These are phyloP conservation scores for Fremontodendron californicum DNA, from an alignment of 345 rosid species.

Conservation along the genomic window DNA sequence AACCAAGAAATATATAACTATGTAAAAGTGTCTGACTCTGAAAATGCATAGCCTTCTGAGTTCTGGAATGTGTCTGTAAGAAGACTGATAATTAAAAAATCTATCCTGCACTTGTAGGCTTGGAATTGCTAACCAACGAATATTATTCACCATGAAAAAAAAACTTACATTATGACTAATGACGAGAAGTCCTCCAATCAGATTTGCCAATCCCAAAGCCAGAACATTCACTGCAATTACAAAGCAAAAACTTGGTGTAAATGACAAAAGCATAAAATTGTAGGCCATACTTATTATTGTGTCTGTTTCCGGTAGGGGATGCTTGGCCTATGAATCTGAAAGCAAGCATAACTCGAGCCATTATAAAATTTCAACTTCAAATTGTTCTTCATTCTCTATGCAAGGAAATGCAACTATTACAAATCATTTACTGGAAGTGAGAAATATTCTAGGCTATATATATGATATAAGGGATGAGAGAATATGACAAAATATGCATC, in stretches of 20 bases:
- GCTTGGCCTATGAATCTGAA: neutral
- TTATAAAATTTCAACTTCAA: neutral
- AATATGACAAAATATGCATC: neutral
- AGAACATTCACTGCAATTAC: conserved; percentile 67
- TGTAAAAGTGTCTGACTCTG: neutral
- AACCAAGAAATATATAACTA: neutral
- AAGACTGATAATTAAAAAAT: no score
- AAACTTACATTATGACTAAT: conserved; percentile 61
- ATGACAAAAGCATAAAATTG: neutral
- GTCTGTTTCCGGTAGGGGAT: neutral
- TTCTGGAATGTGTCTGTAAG: neutral
- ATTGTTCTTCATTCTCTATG: neutral
- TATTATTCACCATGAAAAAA: neutral
- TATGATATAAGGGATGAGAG: neutral
- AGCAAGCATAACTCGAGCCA: neutral
- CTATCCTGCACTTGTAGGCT: neutral
- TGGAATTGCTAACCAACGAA: neutral
- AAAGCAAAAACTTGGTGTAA: neutral
- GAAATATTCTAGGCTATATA: neutral
- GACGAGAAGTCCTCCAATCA: conserved; percentile 69
- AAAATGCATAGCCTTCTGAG: neutral
- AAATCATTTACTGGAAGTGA: neutral
- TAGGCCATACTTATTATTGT: neutral
- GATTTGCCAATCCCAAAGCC: conserved; percentile 74
- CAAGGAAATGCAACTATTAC: neutral